Evolutionary conservation across 1,284 basidiomycete species (phyloP).

Genomic region (Coniferiporia sulphurascens): DNA sequence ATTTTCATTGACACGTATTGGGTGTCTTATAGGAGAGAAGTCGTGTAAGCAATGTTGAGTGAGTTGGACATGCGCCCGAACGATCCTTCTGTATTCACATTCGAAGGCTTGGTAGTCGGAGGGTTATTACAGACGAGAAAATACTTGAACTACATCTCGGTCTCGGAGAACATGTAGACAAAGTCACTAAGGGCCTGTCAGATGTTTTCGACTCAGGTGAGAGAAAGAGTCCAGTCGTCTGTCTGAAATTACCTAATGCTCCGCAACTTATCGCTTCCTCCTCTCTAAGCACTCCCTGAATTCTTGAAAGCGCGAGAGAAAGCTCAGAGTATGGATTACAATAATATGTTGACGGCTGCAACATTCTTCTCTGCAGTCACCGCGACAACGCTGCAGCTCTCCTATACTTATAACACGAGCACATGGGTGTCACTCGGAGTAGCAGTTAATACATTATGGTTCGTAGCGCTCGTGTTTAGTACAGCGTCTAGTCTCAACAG

Average conservation of each 20-base stretch:
- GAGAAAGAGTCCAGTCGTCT: background rate
- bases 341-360: constrained; percentile 25
- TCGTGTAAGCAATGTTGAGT: too few species aligned
- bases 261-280: background rate
- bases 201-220: background rate
- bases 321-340: constrained; percentile 12
- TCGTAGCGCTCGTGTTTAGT: constrained; percentile 25
- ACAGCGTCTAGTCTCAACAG: constrained; percentile 25
- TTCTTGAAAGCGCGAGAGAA: background rate
- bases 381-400: constrained; percentile 21
- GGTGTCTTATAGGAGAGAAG: too few species aligned
- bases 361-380: constrained; percentile 28
- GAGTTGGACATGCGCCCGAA: too few species aligned
- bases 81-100: too few species aligned
- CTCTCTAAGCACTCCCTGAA: background rate
- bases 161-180: background rate
- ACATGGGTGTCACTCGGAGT: background rate
- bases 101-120: too few species aligned
- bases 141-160: background rate
- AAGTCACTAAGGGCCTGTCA: background rate
- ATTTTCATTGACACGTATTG: too few species aligned
- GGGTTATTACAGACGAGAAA: too few species aligned
- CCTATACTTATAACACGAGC: constrained; percentile 4
- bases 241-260: background rate
- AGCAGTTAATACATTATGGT: constrained; percentile 24